phyloP scores from a whole-genome alignment of 1,284 basidiomycete species.

The Austroboletus novae-zelandiae region DNA sequence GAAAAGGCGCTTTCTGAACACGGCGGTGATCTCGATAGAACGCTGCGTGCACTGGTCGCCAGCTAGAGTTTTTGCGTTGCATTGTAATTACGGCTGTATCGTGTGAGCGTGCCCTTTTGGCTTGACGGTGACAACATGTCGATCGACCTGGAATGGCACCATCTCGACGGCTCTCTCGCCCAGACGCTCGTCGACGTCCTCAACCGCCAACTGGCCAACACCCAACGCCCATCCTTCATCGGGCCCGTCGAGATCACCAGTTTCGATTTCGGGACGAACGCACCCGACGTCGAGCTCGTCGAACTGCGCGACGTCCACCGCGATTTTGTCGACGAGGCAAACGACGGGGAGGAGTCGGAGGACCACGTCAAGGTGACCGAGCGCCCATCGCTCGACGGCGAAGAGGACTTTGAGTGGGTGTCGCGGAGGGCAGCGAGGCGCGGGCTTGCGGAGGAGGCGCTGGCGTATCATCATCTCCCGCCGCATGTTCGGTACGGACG shows the following conservation, averaged over 20 bases:
- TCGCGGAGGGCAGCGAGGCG: conserved; percentile 57
- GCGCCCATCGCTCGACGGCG: conserved; percentile 47
- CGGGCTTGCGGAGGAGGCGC: conserved; percentile 50
- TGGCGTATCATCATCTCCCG: conserved; percentile 64
- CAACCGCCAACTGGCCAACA: conserved; percentile 73
- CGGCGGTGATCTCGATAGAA: conserved; percentile 28
- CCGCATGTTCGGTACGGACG: conserved; percentile 69
- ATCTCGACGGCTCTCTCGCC: conserved; percentile 71
- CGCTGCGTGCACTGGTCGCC: conserved; percentile 22
- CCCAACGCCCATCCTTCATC: conserved; percentile 85
- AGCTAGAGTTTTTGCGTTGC: not conserved
- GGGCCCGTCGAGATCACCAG: conserved; percentile 85
- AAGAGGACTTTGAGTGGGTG: conserved; percentile 78
- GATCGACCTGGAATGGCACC: conserved; percentile 77
- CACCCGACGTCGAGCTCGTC: conserved; percentile 86
- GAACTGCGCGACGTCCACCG: conserved; percentile 93
- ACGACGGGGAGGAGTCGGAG: conserved; percentile 40
- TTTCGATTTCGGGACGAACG: conserved; percentile 82
- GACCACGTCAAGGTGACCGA: conserved; percentile 55
- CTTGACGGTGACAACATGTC: too few species aligned
- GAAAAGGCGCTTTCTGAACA: conserved; percentile 41
- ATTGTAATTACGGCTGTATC: too few species aligned
- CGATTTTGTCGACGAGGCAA: conserved; percentile 74
- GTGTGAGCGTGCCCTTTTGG: too few species aligned
- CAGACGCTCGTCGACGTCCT: conserved; percentile 72